A percentile compares a stretch with the other conserved stretches of the same genome.
phyloP scores from a whole-genome alignment of 352 stramenopile genomes.

The Globisporangium echinulatum region DNA sequence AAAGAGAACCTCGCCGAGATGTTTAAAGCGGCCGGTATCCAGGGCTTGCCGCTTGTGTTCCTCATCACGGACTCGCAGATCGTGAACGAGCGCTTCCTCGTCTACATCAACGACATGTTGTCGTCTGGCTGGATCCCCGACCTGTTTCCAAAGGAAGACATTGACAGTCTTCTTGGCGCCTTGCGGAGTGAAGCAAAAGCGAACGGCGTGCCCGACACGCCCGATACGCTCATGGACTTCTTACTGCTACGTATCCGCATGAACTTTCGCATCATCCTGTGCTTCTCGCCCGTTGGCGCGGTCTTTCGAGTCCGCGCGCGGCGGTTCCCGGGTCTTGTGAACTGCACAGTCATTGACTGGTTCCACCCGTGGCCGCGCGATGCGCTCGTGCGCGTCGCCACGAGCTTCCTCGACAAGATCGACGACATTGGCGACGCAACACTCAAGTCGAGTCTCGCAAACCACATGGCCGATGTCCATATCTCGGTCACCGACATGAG shows the following conservation, averaged over 20 bases:
- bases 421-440: slow-evolving; percentile 81
- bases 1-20: slow-evolving; percentile 96
- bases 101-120: slow-evolving; percentile 98
- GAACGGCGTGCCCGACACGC: slow-evolving; percentile 90
- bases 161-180: slow-evolving; percentile 88
- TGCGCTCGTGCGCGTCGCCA: slow-evolving; percentile 94
- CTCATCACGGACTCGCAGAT: slow-evolving; percentile 98
- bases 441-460: slow-evolving; percentile 88
- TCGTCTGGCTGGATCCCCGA: slow-evolving; percentile 95
- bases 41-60: slow-evolving; percentile 93
- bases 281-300: slow-evolving; percentile 96
- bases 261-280: slow-evolving; percentile 97
- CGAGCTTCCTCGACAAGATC: slow-evolving; percentile 94
- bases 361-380: slow-evolving; percentile 97
- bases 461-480: slow-evolving; percentile 97
- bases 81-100: slow-evolving; percentile 96
- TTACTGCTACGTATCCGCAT: slow-evolving; percentile 90
- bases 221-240: slow-evolving; percentile 94
- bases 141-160: slow-evolving; percentile 96
- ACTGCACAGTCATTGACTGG: slow-evolving; percentile 97
- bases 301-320: slow-evolving; percentile 94
- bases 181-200: slow-evolving; percentile 95
- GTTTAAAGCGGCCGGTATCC: slow-evolving; percentile 94
- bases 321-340: slow-evolving; percentile 95
- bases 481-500: slow-evolving; percentile 95